Evolutionary conservation across 1,139 yeast species (phyloP).

Genomic region (Debaryomyces coudertii): DNA sequence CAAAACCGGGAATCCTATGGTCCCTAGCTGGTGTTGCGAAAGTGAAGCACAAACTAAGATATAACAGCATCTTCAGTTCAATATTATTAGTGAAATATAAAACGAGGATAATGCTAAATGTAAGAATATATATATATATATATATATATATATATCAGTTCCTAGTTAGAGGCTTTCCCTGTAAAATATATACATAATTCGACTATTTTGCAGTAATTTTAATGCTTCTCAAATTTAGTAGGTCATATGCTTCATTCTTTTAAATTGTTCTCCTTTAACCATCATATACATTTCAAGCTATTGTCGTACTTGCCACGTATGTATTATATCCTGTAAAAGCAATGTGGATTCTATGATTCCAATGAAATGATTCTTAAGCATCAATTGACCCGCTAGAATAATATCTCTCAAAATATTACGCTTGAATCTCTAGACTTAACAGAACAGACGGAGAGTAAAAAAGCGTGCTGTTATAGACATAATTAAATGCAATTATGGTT

Average conservation of each 20-base stretch:
- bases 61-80: not conserved
- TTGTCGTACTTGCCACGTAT: too few relatives aligned
- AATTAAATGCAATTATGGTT: too few relatives aligned
- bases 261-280: too few relatives aligned
- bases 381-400: too few relatives aligned
- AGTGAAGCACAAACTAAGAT: not conserved
- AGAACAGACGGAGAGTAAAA: too few relatives aligned
- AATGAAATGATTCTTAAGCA: too few relatives aligned
- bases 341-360: too few relatives aligned
- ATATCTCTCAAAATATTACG: too few relatives aligned
- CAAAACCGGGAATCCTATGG: not conserved
- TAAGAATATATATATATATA: not conserved
- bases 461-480: too few relatives aligned
- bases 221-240: not conserved
- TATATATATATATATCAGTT: not conserved
- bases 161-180: not conserved
- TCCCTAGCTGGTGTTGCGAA: conserved; percentile 3
- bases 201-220: conserved; percentile 2
- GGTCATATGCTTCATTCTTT: conserved; percentile 1
- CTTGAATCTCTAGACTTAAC: too few relatives aligned
- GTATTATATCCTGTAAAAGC: too few relatives aligned
- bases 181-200: not conserved
- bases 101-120: not conserved
- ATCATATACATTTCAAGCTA: too few relatives aligned
- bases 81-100: not conserved